Conservation (phyloP, 2,329 filamentous ascomycete genomes). For the Xylariaceae sp. region DNA sequence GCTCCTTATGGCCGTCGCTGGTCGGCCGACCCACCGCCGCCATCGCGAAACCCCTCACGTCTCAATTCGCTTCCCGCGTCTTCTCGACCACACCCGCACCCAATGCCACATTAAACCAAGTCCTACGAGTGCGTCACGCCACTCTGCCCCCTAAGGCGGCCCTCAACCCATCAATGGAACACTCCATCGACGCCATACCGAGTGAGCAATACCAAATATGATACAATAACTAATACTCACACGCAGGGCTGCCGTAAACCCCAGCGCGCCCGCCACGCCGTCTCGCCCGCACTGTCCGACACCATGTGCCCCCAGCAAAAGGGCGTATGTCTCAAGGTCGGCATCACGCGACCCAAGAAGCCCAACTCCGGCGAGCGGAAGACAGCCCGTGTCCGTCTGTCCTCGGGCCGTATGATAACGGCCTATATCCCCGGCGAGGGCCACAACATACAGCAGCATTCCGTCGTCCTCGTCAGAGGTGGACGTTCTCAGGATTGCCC, state of each 20-base stretch:
- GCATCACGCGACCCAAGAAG: constrained; percentile 94
- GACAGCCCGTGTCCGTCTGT: constrained; percentile 86
- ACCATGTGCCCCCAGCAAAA: constrained; percentile 78
- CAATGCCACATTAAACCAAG: constrained; percentile 69
- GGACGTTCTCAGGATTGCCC: constrained; percentile 95
- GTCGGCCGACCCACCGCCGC: constrained; percentile 28
- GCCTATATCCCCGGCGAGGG: constrained; percentile 97
- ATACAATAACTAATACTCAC: not conserved
- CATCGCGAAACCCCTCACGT: constrained; percentile 19
- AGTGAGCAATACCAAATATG: not conserved
- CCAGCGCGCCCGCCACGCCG: constrained; percentile 79
- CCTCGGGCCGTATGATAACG: constrained; percentile 81
- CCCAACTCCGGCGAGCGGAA: constrained; percentile 97
- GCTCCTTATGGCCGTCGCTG: constrained; percentile 30
- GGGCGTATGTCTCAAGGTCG: constrained; percentile 93
- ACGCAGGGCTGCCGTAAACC: constrained; percentile 69
- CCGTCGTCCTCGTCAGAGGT: constrained; percentile 91
- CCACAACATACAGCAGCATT: constrained; percentile 99
- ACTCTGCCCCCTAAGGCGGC: not conserved
- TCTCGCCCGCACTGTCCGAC: constrained; percentile 77
- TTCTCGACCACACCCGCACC: constrained; percentile 59
- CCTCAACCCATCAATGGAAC: not conserved
- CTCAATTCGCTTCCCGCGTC: constrained; percentile 32
- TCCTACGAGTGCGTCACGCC: constrained; percentile 51
- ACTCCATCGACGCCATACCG: not conserved